A percentile compares a stretch with the other conserved stretches of the same genome.
Conservation (phyloP, 78 protist species). For the Cavenderia fasciculata region DNA sequence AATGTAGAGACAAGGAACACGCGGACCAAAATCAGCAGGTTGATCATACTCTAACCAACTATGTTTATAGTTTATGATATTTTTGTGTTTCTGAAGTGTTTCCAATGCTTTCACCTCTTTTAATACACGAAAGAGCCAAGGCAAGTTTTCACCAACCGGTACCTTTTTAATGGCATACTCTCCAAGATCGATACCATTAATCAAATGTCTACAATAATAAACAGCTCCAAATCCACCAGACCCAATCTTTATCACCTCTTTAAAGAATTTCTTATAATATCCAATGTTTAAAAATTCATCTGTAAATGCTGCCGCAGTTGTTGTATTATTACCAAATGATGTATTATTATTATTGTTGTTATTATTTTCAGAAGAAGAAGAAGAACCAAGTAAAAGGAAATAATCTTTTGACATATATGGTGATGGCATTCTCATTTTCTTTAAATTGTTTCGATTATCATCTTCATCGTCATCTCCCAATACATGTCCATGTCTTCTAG, state of each 20-base stretch:
- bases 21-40: constrained; percentile 81
- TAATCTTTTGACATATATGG: constrained; percentile 60
- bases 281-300: constrained; percentile 71
- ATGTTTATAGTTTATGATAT: constrained; percentile 84
- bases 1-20: constrained; percentile 83
- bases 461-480: not conserved
- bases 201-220: constrained; percentile 70
- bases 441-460: not conserved
- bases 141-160: constrained; percentile 84
- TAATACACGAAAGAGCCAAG: constrained; percentile 75
- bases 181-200: constrained; percentile 81
- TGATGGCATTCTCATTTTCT: not conserved
- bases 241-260: constrained; percentile 62
- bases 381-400: constrained; percentile 56
- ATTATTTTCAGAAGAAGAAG: no score
- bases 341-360: not conserved
- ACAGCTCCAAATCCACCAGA: constrained; percentile 83
- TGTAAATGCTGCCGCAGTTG: not conserved
- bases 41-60: constrained; percentile 83
- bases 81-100: constrained; percentile 80
- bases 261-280: constrained; percentile 65
- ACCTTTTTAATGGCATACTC: constrained; percentile 85
- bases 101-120: constrained; percentile 83
- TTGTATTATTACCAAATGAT: not conserved
- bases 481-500: no score